These are phyloP conservation scores for Sordaria brevicollis DNA, from an alignment of 495 filamentous ascomycete species.

Conservation along the genomic window DNA sequence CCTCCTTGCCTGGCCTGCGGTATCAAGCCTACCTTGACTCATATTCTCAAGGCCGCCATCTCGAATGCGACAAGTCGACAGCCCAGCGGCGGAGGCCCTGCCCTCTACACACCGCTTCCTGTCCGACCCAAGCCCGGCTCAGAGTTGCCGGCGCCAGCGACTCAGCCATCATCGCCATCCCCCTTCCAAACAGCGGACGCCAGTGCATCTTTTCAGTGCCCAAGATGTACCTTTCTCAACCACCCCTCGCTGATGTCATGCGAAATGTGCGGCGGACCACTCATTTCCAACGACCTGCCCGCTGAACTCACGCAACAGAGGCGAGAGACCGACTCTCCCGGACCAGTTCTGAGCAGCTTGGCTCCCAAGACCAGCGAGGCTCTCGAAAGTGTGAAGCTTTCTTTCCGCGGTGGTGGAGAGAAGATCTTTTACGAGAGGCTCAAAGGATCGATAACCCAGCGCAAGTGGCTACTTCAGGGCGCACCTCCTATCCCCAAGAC, in stretches of 20 bases:
- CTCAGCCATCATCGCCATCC: background rate
- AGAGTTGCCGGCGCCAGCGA: background rate
- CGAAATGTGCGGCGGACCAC: slow-evolving; percentile 80
- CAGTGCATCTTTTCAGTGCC: slow-evolving; percentile 54
- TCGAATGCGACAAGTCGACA: slow-evolving; percentile 50
- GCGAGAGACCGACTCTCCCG: slow-evolving; percentile 58
- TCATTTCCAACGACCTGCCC: slow-evolving; percentile 49
- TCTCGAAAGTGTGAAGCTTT: slow-evolving; percentile 75
- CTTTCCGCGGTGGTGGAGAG: slow-evolving; percentile 80
- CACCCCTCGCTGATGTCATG: slow-evolving; percentile 78
- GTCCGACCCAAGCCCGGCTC: slow-evolving; percentile 13
- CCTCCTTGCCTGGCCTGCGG: slow-evolving; percentile 88
- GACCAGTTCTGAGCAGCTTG: slow-evolving; percentile 45
- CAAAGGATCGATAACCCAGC: slow-evolving; percentile 75
- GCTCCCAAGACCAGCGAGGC: slow-evolving; percentile 41
- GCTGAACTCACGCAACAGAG: slow-evolving; percentile 33
- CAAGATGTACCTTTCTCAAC: slow-evolving; percentile 88
- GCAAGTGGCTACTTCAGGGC: slow-evolving; percentile 91
- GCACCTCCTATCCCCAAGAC: slow-evolving; percentile 83
- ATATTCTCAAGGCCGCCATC: slow-evolving; percentile 76
- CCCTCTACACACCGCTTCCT: slow-evolving; percentile 20
- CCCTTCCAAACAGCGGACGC: slow-evolving; percentile 10
- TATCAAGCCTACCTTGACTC: slow-evolving; percentile 77
- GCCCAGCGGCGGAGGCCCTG: slow-evolving; percentile 1
- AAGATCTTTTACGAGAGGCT: slow-evolving; percentile 85